Conservation (phyloP, 2,329 filamentous ascomycete genomes). For the Xenoacremonium recifei region DNA sequence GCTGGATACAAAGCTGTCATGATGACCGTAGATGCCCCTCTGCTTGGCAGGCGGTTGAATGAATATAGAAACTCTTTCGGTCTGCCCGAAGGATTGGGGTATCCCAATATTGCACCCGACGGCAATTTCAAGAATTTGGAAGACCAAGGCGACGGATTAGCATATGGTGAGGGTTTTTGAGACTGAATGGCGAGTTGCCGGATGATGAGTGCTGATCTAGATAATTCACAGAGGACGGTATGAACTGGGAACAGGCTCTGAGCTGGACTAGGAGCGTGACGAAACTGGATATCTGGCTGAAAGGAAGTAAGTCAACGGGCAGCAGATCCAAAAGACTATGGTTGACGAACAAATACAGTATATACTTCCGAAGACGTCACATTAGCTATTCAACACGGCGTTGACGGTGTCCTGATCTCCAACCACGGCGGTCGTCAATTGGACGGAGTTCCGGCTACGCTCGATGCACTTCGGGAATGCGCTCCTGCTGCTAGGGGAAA, state of each 20-base stretch:
- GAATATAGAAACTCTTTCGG: constrained; percentile 23
- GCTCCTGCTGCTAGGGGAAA: constrained; percentile 14
- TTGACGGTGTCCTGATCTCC: constrained; percentile 29
- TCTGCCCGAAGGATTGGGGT: constrained; percentile 13
- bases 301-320: neutral
- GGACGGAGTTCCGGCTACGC: constrained; percentile 27
- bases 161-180: neutral
- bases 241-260: neutral
- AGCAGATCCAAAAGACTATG: neutral
- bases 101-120: constrained; percentile 14
- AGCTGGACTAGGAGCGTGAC: neutral
- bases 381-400: constrained; percentile 25
- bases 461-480: constrained; percentile 29
- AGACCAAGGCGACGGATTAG: neutral
- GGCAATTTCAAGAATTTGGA: constrained; percentile 8
- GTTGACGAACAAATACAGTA: constrained; percentile 23
- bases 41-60: constrained; percentile 20
- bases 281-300: neutral
- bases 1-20: constrained; percentile 26
- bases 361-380: constrained; percentile 30
- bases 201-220: too few relatives aligned
- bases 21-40: constrained; percentile 24
- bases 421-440: constrained; percentile 33
- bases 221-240: neutral
- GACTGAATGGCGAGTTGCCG: too few relatives aligned